A percentile compares a stretch with the other conserved stretches of the same genome.
Evolutionary conservation across 805 yeast species (phyloP).

Genomic region (Wickerhamomyces rabaulensis): DNA sequence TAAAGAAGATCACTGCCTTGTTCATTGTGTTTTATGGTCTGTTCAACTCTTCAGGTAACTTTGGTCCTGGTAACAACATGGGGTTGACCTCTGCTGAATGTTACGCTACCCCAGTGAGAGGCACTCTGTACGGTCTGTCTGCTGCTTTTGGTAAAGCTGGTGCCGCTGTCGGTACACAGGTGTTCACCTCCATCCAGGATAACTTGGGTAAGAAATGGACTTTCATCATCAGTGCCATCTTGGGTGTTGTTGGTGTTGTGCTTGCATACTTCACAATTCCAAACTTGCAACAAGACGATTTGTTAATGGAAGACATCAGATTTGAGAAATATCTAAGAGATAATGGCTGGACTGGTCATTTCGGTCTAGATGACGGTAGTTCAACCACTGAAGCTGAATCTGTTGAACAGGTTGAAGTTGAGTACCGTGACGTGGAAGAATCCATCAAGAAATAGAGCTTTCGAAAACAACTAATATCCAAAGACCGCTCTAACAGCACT

Average conservation of each 20-base stretch:
- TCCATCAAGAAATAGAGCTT: too few species aligned
- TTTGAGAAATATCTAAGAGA: conserved; percentile 54
- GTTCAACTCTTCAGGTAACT: conserved; percentile 64
- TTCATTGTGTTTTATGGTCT: conserved; percentile 71
- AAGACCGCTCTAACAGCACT: too few species aligned
- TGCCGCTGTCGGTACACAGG: conserved; percentile 76
- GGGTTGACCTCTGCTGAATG: conserved; percentile 65
- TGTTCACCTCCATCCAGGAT: conserved; percentile 61
- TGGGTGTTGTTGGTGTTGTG: conserved; percentile 61
- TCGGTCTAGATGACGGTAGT: conserved; percentile 25
- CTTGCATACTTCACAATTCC: conserved; percentile 53
- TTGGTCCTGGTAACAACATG: conserved; percentile 76
- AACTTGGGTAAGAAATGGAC: conserved; percentile 69
- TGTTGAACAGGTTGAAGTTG: neutral
- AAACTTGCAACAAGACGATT: conserved; percentile 64
- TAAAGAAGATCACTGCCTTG: conserved; percentile 52
- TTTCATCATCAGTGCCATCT: conserved; percentile 70
- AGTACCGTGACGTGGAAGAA: neutral
- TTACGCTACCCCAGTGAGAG: conserved; percentile 74
- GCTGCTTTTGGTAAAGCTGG: conserved; percentile 84
- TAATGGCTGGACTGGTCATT: conserved; percentile 50
- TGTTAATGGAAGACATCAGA: conserved; percentile 54
- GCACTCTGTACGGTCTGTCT: conserved; percentile 66
- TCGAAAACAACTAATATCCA: too few species aligned
- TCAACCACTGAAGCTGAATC: neutral